Evolutionary conservation across 306 rosid species (phyloP).

Genomic region (Dryas octopetala): DNA sequence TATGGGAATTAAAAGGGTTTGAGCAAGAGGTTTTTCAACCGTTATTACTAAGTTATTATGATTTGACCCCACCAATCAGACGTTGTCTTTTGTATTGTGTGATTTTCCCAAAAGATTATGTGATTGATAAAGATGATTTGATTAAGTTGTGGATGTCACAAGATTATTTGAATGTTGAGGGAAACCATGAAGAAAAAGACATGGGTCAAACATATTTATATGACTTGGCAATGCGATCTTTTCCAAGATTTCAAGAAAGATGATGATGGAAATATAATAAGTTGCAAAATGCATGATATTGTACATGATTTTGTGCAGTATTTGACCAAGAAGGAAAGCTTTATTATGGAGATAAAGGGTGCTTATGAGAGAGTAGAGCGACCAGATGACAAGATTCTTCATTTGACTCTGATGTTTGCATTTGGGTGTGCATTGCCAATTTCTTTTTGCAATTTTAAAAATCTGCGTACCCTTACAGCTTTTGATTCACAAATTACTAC

Average conservation of each 20-base stretch:
- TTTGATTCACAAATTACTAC: no score
- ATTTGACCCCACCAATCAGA: background rate
- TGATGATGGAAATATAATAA: background rate
- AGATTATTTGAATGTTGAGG: background rate
- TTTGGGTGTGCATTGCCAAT: no score
- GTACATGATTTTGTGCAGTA: background rate
- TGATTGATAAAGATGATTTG: background rate
- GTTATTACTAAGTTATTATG: background rate
- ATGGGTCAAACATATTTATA: background rate
- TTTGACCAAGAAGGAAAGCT: background rate
- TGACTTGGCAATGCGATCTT: background rate
- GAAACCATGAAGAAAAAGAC: background rate
- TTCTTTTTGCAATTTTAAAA: no score
- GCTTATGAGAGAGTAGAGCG: no score
- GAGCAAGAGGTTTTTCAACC: background rate
- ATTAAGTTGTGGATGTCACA: conserved; percentile 5
- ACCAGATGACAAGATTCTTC: no score
- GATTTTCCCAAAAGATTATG: background rate
- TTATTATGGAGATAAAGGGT: no score
- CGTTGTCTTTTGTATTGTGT: background rate
- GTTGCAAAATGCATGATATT: background rate
- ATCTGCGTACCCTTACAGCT: no score
- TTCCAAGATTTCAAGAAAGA: background rate
- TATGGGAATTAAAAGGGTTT: background rate
- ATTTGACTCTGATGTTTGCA: no score